Evolutionary conservation across 305 asterid species (phyloP), one percentile per base, ranked within the genome.

Genomic region (Ruellia speciosa): DNA sequence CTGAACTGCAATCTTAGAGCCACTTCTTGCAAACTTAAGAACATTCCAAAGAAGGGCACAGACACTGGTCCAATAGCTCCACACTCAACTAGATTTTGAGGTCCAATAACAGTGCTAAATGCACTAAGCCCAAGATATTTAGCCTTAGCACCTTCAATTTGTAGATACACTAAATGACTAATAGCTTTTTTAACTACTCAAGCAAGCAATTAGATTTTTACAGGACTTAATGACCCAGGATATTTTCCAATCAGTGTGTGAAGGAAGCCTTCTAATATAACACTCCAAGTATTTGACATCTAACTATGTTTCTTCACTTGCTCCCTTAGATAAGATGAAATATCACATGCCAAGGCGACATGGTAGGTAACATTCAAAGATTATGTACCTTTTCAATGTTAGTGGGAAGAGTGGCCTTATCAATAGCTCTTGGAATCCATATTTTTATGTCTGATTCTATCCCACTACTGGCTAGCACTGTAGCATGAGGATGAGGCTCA

Each of bases 401-500:
- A 34, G 78, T 63, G 15, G 99, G 97, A 35, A 82, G 72, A 65
- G 62, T 59, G 54, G 95, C 94, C 76, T 70, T 84, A 49, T 86
- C 88, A 43, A 61, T 62, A 56, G 94, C 82, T 71, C 71, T 86
- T 15, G 99, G 99, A 34, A 68, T 76, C 99, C 99, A 92, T 40
- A 88, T 65, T 66, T 92, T 88, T 70, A 92, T 79, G 75, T 86
- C 89, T 66, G 65, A 70, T 84, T 88, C 97, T 54, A 92, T 82
- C 65, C 99, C 99, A 52, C 95, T 79, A 77, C 97, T 92, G 49
- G 96, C 97, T 51, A 92, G 82, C 71, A 84, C 79, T 0, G 82
- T 63, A 34, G 75, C 73, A 77, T 81, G 89, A 68, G 97, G 97
- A 72, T 92, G 99, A 64, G 95, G 53, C 64, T 78, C 94, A 16